A percentile compares a stretch with the other conserved stretches of the same genome.
Conservation (phyloP, 1,139 yeast genomes). For the Pichia sp. region DNA sequence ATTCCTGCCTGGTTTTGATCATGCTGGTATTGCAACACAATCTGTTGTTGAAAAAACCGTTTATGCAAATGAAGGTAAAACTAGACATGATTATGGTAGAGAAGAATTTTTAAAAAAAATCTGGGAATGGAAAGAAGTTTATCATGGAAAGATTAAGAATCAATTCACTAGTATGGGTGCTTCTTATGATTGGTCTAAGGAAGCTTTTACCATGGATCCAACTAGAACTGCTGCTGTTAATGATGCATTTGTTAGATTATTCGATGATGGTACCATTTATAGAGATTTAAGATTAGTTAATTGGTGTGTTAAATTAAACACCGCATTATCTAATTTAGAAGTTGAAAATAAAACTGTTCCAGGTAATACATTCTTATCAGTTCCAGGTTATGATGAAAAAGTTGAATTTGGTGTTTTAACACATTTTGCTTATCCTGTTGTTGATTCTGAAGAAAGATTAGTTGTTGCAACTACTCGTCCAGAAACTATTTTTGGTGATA, state of each 20-base stretch:
- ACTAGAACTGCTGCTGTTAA: slow-evolving; percentile 71
- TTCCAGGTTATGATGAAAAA: slow-evolving; percentile 86
- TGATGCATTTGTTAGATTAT: slow-evolving; percentile 86
- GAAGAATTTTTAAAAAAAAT: slow-evolving; percentile 82
- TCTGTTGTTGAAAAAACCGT: slow-evolving; percentile 96
- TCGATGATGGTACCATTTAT: slow-evolving; percentile 92
- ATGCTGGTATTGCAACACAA: slow-evolving; percentile 98
- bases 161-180: slow-evolving; percentile 91
- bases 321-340: slow-evolving; percentile 93
- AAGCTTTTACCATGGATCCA: slow-evolving; percentile 87
- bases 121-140: slow-evolving; percentile 98
- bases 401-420: slow-evolving; percentile 96
- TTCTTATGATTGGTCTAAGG: slow-evolving; percentile 92
- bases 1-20: slow-evolving; percentile 95
- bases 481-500: slow-evolving; percentile 95
- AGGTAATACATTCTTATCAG: slow-evolving; percentile 72
- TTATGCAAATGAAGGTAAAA: slow-evolving; percentile 80
- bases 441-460: slow-evolving; percentile 78
- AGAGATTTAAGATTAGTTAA: slow-evolving; percentile 90
- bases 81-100: slow-evolving; percentile 94
- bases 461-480: slow-evolving; percentile 98
- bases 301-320: slow-evolving; percentile 93
- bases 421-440: slow-evolving; percentile 86
- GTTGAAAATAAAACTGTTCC: slow-evolving; percentile 87
- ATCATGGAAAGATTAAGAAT: slow-evolving; percentile 74